Evolutionary conservation across 495 filamentous ascomycete genomes (phyloP).

Genomic region (Talaromyces nanjingensis): DNA sequence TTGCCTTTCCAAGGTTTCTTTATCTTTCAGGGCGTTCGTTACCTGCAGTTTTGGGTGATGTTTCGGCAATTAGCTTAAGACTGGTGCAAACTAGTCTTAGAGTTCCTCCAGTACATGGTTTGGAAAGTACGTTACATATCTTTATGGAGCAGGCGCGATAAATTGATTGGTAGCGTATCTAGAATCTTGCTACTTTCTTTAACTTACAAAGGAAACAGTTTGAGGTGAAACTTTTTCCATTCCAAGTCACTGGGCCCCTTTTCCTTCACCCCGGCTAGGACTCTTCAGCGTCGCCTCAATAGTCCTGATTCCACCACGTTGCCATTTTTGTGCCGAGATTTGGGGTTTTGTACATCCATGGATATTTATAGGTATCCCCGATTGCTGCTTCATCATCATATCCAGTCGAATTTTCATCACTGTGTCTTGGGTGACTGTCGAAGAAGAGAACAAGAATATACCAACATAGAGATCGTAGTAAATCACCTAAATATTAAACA

Average conservation of each 20-base stretch:
- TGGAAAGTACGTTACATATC: background rate
- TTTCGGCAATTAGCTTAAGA: background rate
- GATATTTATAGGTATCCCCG: too few relatives aligned
- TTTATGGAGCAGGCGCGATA: background rate
- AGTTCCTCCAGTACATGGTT: background rate
- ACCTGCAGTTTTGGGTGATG: background rate
- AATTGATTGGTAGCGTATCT: too few relatives aligned
- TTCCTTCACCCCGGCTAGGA: background rate
- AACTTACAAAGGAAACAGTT: background rate
- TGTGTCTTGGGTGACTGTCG: too few relatives aligned
- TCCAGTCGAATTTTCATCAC: background rate
- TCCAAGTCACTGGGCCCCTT: background rate
- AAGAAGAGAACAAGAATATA: background rate
- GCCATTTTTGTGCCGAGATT: background rate
- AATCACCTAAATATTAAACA: background rate
- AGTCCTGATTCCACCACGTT: background rate
- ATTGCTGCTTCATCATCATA: too few relatives aligned
- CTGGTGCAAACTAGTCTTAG: too few relatives aligned
- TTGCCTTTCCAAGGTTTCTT: background rate
- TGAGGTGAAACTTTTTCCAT: background rate
- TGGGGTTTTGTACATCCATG: background rate
- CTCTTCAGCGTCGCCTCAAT: background rate
- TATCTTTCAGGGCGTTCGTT: background rate
- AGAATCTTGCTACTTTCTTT: background rate
- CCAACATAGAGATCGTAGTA: background rate